phyloP scores from a whole-genome alignment of 495 filamentous ascomycete species.

The Penicillium alfredii region DNA sequence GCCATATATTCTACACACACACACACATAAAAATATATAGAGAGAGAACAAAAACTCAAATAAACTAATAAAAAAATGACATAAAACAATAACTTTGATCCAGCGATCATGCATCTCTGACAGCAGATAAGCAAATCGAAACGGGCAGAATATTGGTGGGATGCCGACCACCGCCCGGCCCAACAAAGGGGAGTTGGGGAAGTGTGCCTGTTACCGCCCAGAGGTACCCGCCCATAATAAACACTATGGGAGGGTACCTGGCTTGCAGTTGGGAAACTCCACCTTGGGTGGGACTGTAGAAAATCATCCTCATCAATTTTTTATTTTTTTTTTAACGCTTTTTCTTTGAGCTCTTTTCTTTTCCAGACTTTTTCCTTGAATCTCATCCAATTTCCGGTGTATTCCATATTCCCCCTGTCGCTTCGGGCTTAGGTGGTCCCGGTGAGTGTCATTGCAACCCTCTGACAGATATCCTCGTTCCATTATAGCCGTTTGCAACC shows the following conservation, averaged over 20 bases:
- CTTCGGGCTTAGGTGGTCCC: slow-evolving; percentile 16
- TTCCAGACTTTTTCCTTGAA: not conserved
- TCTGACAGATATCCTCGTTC: not conserved
- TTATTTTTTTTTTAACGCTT: slow-evolving; percentile 2
- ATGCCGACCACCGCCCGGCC: not conserved
- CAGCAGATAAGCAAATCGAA: no score
- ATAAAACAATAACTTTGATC: no score
- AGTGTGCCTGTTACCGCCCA: not conserved
- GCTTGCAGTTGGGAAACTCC: not conserved
- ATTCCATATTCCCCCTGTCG: no score
- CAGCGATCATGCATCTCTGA: no score
- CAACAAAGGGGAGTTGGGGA: not conserved
- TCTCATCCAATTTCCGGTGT: not conserved
- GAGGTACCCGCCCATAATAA: not conserved
- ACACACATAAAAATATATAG: no score
- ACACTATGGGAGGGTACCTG: not conserved
- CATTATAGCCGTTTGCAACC: slow-evolving; percentile 7
- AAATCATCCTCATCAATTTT: slow-evolving; percentile 2
- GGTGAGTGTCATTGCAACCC: slow-evolving; percentile 15
- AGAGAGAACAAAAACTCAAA: no score
- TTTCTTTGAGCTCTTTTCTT: not conserved
- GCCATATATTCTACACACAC: no score
- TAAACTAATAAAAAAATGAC: no score
- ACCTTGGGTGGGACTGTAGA: no score
- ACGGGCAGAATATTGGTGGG: no score